These are phyloP conservation scores for Metschnikowia baotianmanensis DNA, from an alignment of 805 yeast genomes.

Conservation along the genomic window DNA sequence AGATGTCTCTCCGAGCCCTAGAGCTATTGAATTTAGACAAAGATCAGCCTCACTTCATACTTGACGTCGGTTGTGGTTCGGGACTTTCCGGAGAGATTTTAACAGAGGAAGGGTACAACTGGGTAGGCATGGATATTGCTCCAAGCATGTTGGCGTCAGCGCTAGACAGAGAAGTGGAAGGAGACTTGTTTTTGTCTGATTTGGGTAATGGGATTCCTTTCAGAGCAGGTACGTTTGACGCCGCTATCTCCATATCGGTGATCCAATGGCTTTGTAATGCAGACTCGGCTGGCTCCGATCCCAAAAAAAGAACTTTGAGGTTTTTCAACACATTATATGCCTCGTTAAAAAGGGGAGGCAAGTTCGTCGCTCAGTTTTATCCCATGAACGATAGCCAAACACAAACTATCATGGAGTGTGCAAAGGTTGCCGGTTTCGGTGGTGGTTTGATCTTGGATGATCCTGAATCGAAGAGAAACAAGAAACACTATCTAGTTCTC, in stretches of 20 bases:
- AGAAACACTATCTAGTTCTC: constrained; percentile 84
- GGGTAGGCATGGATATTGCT: constrained; percentile 97
- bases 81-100: constrained; percentile 94
- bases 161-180: constrained; percentile 86
- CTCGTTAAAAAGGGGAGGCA: constrained; percentile 87
- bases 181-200: constrained; percentile 88
- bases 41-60: constrained; percentile 60
- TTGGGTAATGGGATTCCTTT: constrained; percentile 94
- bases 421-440: constrained; percentile 91
- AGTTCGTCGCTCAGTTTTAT: constrained; percentile 95
- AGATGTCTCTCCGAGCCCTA: constrained; percentile 92
- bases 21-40: constrained; percentile 74
- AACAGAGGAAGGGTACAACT: constrained; percentile 87
- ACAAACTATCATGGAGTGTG: constrained; percentile 73
- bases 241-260: constrained; percentile 91
- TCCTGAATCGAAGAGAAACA: constrained; percentile 88
- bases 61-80: constrained; percentile 97
- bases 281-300: constrained; percentile 78
- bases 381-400: constrained; percentile 88
- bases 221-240: constrained; percentile 94
- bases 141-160: constrained; percentile 96
- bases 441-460: constrained; percentile 95
- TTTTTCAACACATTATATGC: constrained; percentile 90
- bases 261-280: constrained; percentile 99
- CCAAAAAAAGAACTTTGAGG: constrained; percentile 71